Conservation (phyloP, 2,329 filamentous ascomycete genomes). For the Exophiala sp. region DNA sequence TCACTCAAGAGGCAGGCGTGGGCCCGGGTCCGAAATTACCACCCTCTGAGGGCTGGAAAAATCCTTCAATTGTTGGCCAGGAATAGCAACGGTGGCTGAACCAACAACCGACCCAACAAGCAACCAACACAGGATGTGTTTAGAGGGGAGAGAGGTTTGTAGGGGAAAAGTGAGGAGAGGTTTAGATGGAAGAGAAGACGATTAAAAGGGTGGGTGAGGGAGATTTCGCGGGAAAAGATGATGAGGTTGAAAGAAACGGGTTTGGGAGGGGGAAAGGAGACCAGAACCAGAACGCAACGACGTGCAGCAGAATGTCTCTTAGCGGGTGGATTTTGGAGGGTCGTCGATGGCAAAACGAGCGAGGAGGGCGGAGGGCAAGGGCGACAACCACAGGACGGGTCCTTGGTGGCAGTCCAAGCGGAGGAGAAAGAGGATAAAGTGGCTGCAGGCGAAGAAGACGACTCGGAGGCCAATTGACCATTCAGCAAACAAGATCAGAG, state of each 20-base stretch:
- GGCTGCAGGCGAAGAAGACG: neutral
- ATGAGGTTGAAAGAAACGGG: slow-evolving; percentile 6
- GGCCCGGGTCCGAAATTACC: slow-evolving; percentile 28
- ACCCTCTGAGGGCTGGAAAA: slow-evolving; percentile 15
- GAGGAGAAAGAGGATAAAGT: neutral
- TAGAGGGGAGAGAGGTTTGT: slow-evolving; percentile 5
- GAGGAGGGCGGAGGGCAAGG: neutral
- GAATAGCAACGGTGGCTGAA: slow-evolving; percentile 24
- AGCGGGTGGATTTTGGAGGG: neutral
- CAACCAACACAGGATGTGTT: slow-evolving; percentile 8
- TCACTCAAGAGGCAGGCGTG: slow-evolving; percentile 22
- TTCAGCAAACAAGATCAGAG: neutral
- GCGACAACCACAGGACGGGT: neutral
- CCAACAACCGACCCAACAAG: slow-evolving; percentile 11
- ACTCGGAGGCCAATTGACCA: neutral
- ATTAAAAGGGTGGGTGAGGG: slow-evolving; percentile 2
- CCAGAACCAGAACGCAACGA: neutral
- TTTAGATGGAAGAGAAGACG: neutral
- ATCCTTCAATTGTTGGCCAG: slow-evolving; percentile 17
- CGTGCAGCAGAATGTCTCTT: neutral
- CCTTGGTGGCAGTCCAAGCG: neutral
- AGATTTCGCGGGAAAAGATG: slow-evolving; percentile 4
- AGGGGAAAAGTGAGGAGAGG: slow-evolving; percentile 5
- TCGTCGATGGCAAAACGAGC: neutral
- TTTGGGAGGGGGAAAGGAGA: neutral